Conservation (phyloP, 2,329 filamentous ascomycete genomes). For the Arthrocladium fulminans region DNA sequence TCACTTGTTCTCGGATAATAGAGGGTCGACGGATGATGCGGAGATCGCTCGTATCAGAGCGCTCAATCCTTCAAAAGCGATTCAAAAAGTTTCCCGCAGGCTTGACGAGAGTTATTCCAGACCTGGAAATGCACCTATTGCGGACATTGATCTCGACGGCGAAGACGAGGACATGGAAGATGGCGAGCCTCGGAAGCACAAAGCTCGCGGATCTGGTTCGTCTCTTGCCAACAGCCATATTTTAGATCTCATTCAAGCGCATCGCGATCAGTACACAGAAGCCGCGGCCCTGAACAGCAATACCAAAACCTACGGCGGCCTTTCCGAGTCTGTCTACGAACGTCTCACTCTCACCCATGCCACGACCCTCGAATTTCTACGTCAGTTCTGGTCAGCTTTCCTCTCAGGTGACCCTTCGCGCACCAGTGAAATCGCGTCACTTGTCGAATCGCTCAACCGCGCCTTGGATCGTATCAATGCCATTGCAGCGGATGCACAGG, state of each 20-base stretch:
- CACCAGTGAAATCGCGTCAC: constrained; percentile 68
- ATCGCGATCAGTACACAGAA: constrained; percentile 40
- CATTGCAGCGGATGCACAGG: constrained; percentile 71
- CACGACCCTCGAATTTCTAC: constrained; percentile 89
- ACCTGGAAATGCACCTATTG: constrained; percentile 16
- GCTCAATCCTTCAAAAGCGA: constrained; percentile 18
- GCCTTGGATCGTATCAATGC: constrained; percentile 71
- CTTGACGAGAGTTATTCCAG: constrained; percentile 15
- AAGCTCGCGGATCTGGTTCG: constrained; percentile 46
- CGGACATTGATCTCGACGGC: constrained; percentile 18
- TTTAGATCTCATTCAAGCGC: constrained; percentile 48
- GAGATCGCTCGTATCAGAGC: constrained; percentile 25
- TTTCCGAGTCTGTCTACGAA: constrained; percentile 48
- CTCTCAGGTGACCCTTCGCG: constrained; percentile 77
- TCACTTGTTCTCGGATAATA: constrained; percentile 59
- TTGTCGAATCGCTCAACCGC: constrained; percentile 71
- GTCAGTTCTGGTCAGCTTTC: constrained; percentile 92
- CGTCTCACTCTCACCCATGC: constrained; percentile 70
- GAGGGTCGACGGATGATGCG: constrained; percentile 30
- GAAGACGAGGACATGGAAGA: constrained; percentile 27
- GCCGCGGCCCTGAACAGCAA: constrained; percentile 7
- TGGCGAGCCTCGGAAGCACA: constrained; percentile 38
- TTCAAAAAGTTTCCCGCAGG: constrained; percentile 16
- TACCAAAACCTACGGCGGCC: constrained; percentile 35
- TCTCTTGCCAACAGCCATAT: constrained; percentile 52